Evolutionary conservation across 805 yeast genomes (phyloP).

Genomic region (Candida corydali): DNA sequence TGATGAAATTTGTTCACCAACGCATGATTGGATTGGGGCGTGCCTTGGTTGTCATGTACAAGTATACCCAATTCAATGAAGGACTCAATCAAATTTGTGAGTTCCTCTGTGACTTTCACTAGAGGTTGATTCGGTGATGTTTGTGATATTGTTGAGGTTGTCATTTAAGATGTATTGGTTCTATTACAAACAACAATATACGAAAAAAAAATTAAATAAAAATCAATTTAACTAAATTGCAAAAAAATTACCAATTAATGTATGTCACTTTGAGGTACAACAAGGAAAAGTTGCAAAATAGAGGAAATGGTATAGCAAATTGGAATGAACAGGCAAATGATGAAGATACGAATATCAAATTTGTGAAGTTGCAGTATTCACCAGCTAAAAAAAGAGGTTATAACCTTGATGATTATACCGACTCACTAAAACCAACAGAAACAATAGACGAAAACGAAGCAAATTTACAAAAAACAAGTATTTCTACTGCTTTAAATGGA

Average conservation of each 20-base stretch:
- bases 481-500: neutral
- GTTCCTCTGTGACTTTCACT: constrained; percentile 25
- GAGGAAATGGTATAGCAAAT: neutral
- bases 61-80: constrained; percentile 86
- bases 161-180: constrained; percentile 4
- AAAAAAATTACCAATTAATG: constrained; percentile 1
- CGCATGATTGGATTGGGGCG: constrained; percentile 65
- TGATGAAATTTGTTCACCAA: constrained; percentile 40
- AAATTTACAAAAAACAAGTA: neutral
- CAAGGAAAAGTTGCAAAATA: constrained; percentile 3
- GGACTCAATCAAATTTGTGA: constrained; percentile 51
- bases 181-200: constrained; percentile 5
- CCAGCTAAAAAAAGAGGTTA: too few species aligned
- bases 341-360: neutral
- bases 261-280: constrained; percentile 8
- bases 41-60: constrained; percentile 91
- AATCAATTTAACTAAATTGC: neutral
- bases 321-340: neutral
- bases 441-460: neutral
- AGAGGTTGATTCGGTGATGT: constrained; percentile 25
- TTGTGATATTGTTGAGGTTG: constrained; percentile 13
- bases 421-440: too few species aligned
- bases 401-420: too few species aligned
- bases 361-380: neutral
- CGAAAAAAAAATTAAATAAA: constrained; percentile 3